These are phyloP conservation scores for Globisporangium viniferum DNA, from an alignment of 352 stramenopile genomes.

Conservation along the genomic window DNA sequence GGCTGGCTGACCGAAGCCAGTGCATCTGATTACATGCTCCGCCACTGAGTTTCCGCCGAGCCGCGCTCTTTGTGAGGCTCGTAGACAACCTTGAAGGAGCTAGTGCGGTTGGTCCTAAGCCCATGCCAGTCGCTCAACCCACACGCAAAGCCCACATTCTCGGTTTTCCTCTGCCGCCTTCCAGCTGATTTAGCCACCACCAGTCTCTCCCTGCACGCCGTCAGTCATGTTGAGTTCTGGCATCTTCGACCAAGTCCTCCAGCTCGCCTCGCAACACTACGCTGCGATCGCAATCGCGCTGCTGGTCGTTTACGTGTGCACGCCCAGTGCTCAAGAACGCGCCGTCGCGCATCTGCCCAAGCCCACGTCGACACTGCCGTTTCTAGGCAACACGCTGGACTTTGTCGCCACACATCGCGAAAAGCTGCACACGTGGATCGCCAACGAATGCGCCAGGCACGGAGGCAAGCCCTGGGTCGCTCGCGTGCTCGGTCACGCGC, in stretches of 20 bases:
- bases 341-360: constrained; percentile 5
- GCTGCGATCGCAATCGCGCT: neutral
- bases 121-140: too few species aligned
- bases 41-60: too few species aligned
- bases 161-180: neutral
- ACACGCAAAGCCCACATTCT: neutral
- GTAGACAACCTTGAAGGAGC: too few species aligned
- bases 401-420: constrained; percentile 9
- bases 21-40: too few species aligned
- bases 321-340: neutral
- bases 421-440: constrained; percentile 25
- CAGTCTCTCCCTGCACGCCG: neutral
- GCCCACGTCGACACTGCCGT: constrained; percentile 14
- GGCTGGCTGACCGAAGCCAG: too few species aligned
- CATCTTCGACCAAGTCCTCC: neutral
- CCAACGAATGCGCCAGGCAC: constrained; percentile 16
- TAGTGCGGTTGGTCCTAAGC: too few species aligned
- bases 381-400: constrained; percentile 20
- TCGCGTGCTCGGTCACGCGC: constrained; percentile 25
- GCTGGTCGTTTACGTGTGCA: neutral
- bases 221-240: neutral
- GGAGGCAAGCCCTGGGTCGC: constrained; percentile 36
- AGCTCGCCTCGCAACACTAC: neutral
- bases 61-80: too few species aligned
- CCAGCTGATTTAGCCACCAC: neutral